These are phyloP conservation scores for Elongisporangium undulatum DNA, from an alignment of 352 stramenopile species.

Conservation along the genomic window DNA sequence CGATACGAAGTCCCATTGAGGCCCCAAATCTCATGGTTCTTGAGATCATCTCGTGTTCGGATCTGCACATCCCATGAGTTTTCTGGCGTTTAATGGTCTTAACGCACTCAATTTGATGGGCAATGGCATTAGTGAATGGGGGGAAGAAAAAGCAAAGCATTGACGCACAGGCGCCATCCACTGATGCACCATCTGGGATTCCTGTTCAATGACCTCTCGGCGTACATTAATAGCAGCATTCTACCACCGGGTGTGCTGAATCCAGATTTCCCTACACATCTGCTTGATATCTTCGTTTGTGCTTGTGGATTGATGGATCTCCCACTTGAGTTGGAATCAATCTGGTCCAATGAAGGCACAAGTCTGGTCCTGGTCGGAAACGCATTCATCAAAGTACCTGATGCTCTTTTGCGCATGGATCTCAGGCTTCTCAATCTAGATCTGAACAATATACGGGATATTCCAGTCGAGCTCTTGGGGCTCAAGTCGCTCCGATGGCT, in stretches of 20 bases:
- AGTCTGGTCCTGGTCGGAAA: not conserved
- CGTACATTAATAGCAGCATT: not conserved
- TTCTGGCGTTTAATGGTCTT: conserved; percentile 13
- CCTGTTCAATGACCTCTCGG: conserved; percentile 11
- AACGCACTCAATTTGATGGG: conserved; percentile 23
- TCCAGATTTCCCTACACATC: conserved; percentile 2
- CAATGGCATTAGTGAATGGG: conserved; percentile 13
- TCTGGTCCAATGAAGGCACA: conserved; percentile 3
- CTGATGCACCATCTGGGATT: conserved; percentile 15
- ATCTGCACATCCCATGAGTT: conserved; percentile 10
- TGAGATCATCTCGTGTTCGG: conserved; percentile 10
- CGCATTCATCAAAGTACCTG: not conserved
- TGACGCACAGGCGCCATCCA: conserved; percentile 5
- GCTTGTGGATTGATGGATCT: conserved; percentile 9
- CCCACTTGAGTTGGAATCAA: conserved; percentile 12
- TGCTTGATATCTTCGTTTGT: conserved; percentile 2
- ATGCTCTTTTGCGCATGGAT: conserved; percentile 2
- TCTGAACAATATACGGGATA: not conserved
- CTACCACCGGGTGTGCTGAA: conserved; percentile 5
- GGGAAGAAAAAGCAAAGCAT: conserved; percentile 4
- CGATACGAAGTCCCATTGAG: conserved; percentile 8
- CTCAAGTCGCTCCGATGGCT: conserved; percentile 4
- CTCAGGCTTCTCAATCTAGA: not conserved
- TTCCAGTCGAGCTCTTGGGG: conserved; percentile 4
- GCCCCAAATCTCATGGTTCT: conserved; percentile 10